Evolutionary conservation across 164 flowering plant genomes (phyloP).

Genomic region (Tetracentron sinense): DNA sequence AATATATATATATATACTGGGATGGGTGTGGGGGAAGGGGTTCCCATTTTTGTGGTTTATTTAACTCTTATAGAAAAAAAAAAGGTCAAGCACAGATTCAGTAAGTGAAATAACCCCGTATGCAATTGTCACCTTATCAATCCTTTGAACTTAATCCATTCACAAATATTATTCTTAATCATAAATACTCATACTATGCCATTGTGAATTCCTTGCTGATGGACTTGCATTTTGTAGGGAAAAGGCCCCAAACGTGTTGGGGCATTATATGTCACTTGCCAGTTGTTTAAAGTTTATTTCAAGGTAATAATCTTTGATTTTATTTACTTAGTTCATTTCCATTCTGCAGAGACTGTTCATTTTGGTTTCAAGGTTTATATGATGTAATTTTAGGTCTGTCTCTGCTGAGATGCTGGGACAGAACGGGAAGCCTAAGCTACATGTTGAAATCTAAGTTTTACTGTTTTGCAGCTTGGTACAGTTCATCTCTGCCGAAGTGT

Average conservation of each 20-base stretch:
- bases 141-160: neutral
- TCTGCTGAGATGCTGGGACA: neutral
- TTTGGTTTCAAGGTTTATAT: neutral
- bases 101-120: too few species aligned
- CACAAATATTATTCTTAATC: neutral
- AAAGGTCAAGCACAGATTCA: too few species aligned
- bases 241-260: slow-evolving; percentile 98
- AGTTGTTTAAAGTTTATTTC: slow-evolving; percentile 90
- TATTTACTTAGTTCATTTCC: neutral
- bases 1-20: too few species aligned
- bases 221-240: slow-evolving; percentile 52
- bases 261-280: slow-evolving; percentile 95
- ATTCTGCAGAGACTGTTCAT: neutral
- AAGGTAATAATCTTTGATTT: slow-evolving; percentile 70
- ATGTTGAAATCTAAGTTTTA: neutral
- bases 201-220: too few species aligned
- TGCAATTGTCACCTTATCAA: neutral
- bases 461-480: slow-evolving; percentile 75
- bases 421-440: neutral
- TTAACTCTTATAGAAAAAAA: too few species aligned
- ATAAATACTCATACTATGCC: neutral
- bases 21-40: too few species aligned
- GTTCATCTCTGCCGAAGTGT: slow-evolving; percentile 98
- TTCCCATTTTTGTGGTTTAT: too few species aligned
- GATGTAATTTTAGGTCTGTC: neutral